Evolutionary conservation across 306 rosid species (phyloP).

Genomic region (Adenanthera pavonina): DNA sequence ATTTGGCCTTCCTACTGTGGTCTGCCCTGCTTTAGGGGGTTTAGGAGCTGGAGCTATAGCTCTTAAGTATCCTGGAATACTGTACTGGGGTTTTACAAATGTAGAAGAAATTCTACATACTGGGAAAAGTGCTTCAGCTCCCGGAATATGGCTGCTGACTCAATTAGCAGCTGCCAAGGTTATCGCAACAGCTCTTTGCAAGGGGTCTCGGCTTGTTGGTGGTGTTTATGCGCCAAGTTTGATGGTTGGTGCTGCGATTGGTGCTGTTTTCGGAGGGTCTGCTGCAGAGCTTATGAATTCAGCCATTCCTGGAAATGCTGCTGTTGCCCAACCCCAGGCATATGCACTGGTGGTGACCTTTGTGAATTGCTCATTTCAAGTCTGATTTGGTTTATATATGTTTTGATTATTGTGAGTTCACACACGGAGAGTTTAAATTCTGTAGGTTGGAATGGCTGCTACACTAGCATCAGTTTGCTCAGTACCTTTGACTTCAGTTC

Average conservation of each 20-base stretch:
- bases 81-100: constrained; percentile 98
- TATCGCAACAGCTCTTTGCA: constrained; percentile 93
- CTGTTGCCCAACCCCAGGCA: constrained; percentile 98
- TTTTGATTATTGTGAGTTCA: constrained; percentile 36
- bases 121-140: constrained; percentile 94
- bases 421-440: constrained; percentile 30
- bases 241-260: constrained; percentile 99
- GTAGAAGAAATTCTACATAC: constrained; percentile 98
- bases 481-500: constrained; percentile 95
- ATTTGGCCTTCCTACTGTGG: constrained; percentile 82
- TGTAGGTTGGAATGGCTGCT: constrained; percentile 99
- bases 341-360: constrained; percentile 79
- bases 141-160: constrained; percentile 95
- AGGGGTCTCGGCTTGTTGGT: constrained; percentile 98
- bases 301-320: constrained; percentile 97
- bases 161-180: constrained; percentile 89
- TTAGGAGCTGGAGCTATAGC: constrained; percentile 97
- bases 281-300: constrained; percentile 87
- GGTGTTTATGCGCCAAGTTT: constrained; percentile 99
- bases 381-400: constrained; percentile 29
- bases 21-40: constrained; percentile 97
- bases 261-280: constrained; percentile 97
- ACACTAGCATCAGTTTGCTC: constrained; percentile 96
- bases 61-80: constrained; percentile 96
- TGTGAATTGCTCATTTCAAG: constrained; percentile 15